phyloP scores from a whole-genome alignment of 2,329 filamentous ascomycete genomes.

The Penicillium rolfsii region DNA sequence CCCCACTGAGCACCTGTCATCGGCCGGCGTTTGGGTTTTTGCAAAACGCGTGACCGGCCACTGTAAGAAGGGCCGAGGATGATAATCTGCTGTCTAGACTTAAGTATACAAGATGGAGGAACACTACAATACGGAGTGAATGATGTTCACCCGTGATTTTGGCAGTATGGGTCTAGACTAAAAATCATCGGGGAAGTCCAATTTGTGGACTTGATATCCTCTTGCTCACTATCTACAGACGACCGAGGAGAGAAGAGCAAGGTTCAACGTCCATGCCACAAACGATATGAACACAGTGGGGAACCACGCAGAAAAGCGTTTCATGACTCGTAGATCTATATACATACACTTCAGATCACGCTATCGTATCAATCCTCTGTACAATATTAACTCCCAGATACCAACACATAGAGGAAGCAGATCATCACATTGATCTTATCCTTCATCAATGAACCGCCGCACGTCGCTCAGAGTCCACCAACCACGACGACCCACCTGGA shows the following conservation, averaged over 20 bases:
- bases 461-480: constrained; percentile 63
- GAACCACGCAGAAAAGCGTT: constrained; percentile 5
- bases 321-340: constrained; percentile 30
- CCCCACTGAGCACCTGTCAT: constrained; percentile 10
- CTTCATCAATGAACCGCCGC: constrained; percentile 21
- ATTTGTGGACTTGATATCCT: background rate
- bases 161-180: background rate
- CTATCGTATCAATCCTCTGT: background rate
- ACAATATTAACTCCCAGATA: background rate
- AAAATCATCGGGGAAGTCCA: background rate
- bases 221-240: background rate
- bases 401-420: background rate
- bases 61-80: background rate
- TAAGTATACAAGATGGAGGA: background rate
- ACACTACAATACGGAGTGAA: background rate
- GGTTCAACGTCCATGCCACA: too few relatives aligned
- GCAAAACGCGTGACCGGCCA: constrained; percentile 10
- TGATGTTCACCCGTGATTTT: background rate
- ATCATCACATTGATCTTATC: background rate
- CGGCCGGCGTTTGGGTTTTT: constrained; percentile 2
- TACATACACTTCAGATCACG: background rate
- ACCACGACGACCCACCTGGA: constrained; percentile 62
- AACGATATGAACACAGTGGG: background rate
- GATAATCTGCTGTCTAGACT: background rate
- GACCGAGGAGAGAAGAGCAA: too few relatives aligned